Percentiles rank a stretch among this genome's conserved stretches.
Evolutionary conservation across 2,329 filamentous ascomycete species (phyloP).

Genomic region (Zopfia rhizophila): DNA sequence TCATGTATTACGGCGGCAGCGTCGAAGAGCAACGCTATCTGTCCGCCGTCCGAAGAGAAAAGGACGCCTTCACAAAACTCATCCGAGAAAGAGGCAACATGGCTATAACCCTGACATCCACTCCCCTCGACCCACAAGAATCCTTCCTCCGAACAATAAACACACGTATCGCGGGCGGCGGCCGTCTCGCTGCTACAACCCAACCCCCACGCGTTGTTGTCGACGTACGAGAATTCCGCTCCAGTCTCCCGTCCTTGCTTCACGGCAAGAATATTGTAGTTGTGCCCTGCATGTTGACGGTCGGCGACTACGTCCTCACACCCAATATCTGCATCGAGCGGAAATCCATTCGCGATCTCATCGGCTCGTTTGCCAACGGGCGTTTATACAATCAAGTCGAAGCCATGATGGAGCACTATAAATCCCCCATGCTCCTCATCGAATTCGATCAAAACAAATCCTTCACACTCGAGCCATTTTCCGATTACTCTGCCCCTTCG

Average conservation of each 20-base stretch:
- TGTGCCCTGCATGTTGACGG: constrained; percentile 94
- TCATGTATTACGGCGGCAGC: constrained; percentile 93
- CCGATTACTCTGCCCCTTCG: constrained; percentile 56
- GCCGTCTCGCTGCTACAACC: constrained; percentile 82
- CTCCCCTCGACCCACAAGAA: constrained; percentile 82
- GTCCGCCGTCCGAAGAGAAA: constrained; percentile 89
- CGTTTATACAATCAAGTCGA: constrained; percentile 92
- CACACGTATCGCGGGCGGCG: constrained; percentile 94
- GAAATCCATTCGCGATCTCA: constrained; percentile 90
- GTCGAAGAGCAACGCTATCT: constrained; percentile 97
- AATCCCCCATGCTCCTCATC: constrained; percentile 88
- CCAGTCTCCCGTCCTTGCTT: constrained; percentile 87
- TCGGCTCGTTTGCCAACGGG: constrained; percentile 90
- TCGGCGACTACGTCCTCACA: constrained; percentile 94
- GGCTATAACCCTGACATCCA: constrained; percentile 84
- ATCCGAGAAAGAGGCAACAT: constrained; percentile 95
- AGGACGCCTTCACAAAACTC: constrained; percentile 92
- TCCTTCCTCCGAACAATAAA: constrained; percentile 94
- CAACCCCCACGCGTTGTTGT: constrained; percentile 91
- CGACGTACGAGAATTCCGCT: constrained; percentile 95
- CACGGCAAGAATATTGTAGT: constrained; percentile 90
- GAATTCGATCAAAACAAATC: constrained; percentile 98
- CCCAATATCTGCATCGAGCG: constrained; percentile 93
- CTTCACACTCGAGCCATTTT: constrained; percentile 81
- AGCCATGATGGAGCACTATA: constrained; percentile 94